Evolutionary conservation across 495 filamentous ascomycete genomes (phyloP).

Genomic region (Halenospora varia): DNA sequence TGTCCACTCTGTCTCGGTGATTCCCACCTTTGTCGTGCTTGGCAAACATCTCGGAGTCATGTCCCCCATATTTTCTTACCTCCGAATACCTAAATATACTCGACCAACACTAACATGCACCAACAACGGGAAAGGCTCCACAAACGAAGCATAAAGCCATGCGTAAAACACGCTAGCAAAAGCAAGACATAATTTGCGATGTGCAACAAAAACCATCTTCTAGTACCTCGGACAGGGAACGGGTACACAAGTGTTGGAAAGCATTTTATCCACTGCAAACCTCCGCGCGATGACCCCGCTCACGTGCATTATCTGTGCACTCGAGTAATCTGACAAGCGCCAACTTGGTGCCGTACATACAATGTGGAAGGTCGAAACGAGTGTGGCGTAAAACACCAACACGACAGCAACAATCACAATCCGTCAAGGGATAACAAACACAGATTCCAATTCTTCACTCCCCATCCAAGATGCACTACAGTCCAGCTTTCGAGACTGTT

Average conservation of each 20-base stretch:
- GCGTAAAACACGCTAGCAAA: slow-evolving; percentile 1
- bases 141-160: background rate
- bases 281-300: background rate
- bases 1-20: too few species aligned
- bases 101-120: background rate
- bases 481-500: background rate
- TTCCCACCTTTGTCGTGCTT: too few species aligned
- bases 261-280: background rate
- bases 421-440: too few species aligned
- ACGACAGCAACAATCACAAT: too few species aligned
- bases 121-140: background rate
- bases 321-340: too few species aligned
- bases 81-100: background rate
- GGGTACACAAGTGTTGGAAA: background rate
- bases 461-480: background rate
- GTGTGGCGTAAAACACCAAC: too few species aligned
- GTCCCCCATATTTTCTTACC: too few species aligned
- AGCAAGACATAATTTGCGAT: slow-evolving; percentile 1
- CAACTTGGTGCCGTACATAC: too few species aligned
- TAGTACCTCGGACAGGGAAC: background rate
- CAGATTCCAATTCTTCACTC: too few species aligned
- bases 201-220: background rate
- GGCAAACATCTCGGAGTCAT: too few species aligned
- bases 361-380: too few species aligned
- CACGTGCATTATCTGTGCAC: background rate